phyloP scores from a whole-genome alignment of 78 protist genomes.

The Cyanophora paradoxa region DNA sequence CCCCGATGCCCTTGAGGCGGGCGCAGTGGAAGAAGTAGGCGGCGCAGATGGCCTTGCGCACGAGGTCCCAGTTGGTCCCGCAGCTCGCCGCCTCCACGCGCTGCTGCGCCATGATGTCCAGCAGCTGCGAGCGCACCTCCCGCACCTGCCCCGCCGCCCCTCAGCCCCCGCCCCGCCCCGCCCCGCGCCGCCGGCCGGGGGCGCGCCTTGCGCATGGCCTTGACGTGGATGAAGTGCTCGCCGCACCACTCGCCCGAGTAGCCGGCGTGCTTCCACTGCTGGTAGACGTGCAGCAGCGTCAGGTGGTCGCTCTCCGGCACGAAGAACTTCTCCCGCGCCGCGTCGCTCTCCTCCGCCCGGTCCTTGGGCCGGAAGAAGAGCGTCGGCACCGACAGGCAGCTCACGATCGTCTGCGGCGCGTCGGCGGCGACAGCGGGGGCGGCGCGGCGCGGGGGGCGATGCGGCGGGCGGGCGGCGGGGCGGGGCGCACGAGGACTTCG shows the following conservation, averaged over 20 bases:
- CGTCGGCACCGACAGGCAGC: conserved; percentile 81
- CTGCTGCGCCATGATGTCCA: conserved; percentile 60
- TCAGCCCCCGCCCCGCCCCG: not conserved
- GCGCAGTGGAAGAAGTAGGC: conserved; percentile 89
- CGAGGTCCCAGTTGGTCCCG: conserved; percentile 80
- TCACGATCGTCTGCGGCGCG: conserved; percentile 75
- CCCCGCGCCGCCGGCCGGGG: too few relatives aligned
- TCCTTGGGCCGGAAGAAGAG: conserved; percentile 87
- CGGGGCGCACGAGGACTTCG: conserved; percentile 20
- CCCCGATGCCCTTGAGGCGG: conserved; percentile 66
- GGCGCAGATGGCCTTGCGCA: conserved; percentile 71
- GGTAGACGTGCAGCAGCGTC: conserved; percentile 85
- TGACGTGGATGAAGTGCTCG: conserved; percentile 81
- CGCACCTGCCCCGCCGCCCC: conserved; percentile 24
- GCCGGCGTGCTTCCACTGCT: conserved; percentile 68
- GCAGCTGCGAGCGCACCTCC: conserved; percentile 87
- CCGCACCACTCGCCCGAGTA: conserved; percentile 79
- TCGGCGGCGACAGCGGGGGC: too few relatives aligned
- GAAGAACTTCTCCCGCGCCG: conserved; percentile 76
- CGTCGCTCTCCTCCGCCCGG: conserved; percentile 45
- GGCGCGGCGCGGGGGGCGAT: too few relatives aligned
- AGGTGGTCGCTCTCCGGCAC: conserved; percentile 95
- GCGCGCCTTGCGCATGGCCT: conserved; percentile 73
- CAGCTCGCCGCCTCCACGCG: conserved; percentile 13
- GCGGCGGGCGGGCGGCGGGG: too few relatives aligned